Percentiles rank a stretch among this genome's conserved stretches.
Evolutionary conservation across 176 grass and related monocot species (phyloP).

Genomic region (Zizania latifolia): DNA sequence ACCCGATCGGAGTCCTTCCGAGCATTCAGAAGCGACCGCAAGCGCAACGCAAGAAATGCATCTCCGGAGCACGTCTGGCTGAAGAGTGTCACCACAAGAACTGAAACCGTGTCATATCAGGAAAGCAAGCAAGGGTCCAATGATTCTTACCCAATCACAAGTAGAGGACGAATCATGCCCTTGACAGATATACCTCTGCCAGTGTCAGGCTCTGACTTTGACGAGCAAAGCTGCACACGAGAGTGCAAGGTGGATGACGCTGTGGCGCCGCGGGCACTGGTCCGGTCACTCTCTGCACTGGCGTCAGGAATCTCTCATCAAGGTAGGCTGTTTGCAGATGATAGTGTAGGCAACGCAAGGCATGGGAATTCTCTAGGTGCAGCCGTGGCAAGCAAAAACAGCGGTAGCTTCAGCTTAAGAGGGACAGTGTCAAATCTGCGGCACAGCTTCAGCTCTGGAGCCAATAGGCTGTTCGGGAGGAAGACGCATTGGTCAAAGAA

Average conservation of each 20-base stretch:
- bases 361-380: constrained; percentile 25
- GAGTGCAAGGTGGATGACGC: constrained; percentile 20
- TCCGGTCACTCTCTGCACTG: constrained; percentile 72
- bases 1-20: constrained; percentile 48
- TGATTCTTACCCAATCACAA: too few relatives aligned
- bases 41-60: not conserved
- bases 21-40: constrained; percentile 24
- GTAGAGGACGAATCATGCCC: constrained; percentile 34
- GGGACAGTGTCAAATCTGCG: constrained; percentile 45
- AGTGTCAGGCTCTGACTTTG: not conserved
- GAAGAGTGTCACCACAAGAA: constrained; percentile 33
- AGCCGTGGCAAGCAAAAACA: constrained; percentile 14
- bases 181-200: constrained; percentile 32
- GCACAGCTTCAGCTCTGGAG: constrained; percentile 40
- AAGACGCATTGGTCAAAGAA: constrained; percentile 29
- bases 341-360: constrained; percentile 8
- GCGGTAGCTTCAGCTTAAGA: constrained; percentile 35
- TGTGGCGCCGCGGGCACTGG: constrained; percentile 29
- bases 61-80: constrained; percentile 35
- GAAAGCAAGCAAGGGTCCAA: not conserved
- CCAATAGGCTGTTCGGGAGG: constrained; percentile 44
- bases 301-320: constrained; percentile 27
- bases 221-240: not conserved
- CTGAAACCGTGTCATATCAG: too few relatives aligned
- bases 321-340: constrained; percentile 24